These are phyloP conservation scores for Ceratocystis alfenasii DNA, from an alignment of 2,329 filamentous ascomycete species.

Conservation along the genomic window DNA sequence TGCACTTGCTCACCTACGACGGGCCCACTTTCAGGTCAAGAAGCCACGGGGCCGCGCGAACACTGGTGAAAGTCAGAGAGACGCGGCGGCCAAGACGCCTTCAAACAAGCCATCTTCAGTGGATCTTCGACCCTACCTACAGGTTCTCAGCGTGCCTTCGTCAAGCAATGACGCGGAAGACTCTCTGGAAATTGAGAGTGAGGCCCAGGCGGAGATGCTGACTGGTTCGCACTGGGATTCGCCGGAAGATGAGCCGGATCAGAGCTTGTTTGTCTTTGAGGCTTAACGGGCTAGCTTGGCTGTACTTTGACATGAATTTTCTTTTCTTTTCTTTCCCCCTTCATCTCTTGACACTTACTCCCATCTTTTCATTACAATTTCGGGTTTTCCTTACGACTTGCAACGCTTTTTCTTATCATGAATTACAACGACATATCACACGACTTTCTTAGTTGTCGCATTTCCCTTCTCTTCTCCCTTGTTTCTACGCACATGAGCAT, in stretches of 20 bases:
- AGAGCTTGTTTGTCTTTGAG: not conserved
- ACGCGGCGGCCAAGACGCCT: slow-evolving; percentile 10
- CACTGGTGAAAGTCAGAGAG: slow-evolving; percentile 25
- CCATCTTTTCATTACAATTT: not conserved
- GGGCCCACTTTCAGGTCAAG: slow-evolving; percentile 72
- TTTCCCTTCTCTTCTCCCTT: not conserved
- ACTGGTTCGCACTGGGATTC: not conserved
- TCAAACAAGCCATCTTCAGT: slow-evolving; percentile 17
- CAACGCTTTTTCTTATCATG: slow-evolving; percentile 6
- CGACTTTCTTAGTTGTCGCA: not conserved
- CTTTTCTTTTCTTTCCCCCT: not conserved
- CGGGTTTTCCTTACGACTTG: slow-evolving; percentile 10
- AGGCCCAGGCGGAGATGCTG: not conserved
- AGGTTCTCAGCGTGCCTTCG: not conserved
- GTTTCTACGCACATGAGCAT: not conserved
- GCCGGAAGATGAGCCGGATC: not conserved
- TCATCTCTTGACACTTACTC: no score
- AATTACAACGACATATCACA: not conserved
- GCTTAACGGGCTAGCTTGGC: not conserved
- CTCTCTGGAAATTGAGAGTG: not conserved
- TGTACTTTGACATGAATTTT: not conserved
- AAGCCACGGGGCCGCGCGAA: slow-evolving; percentile 32
- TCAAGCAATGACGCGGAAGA: slow-evolving; percentile 9
- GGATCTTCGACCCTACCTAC: slow-evolving; percentile 19
- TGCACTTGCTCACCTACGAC: slow-evolving; percentile 76